Base-by-base conservation (phyloP, 352 stramenopile genomes). In the Blastocystis sp. region DNA sequence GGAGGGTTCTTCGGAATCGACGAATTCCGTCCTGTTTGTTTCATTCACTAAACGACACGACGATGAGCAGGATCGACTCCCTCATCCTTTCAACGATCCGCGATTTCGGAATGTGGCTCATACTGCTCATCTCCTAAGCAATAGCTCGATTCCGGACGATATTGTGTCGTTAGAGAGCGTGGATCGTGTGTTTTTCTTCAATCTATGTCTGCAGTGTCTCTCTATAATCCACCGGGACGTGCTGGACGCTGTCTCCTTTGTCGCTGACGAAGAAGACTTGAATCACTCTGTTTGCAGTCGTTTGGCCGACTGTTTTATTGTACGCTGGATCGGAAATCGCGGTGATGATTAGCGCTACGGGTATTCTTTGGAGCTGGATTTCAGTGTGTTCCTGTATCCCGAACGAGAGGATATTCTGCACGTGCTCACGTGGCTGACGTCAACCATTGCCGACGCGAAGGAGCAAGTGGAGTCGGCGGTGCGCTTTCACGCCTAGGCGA, bases 111-210 rank as follows among this genome's bases (percentile, higher is more conserved):
- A 45, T 85, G 74, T 85, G 55, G 29, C 6, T 31, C 3, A 12
- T 69, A 33, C 16, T n/a, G 31, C 9, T 85, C 26, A 16, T 31
- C 29, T 6, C 26, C 59, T 21, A 70, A 59, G 12, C 1, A 19
- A 26, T 85, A 85, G 74, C 13, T 67, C 33, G 10, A 85, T 85
- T 51, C 74, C 74, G 26, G 74, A 85, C 1, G 74, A 85, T n/a
- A 41, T 85, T 51, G 31, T 35, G 19, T 67, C 74, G 10, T 24
- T 85, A 2, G 74, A 85, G 31, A 45, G 29, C 21, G 70, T 85
- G 16, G 74, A 85, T 85, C 45, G 74, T 37, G 74, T 85, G 12
- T 85, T 85, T 50, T 85, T 85, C 60, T 85, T 85, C 55, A 85
- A 85, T 69, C 61, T 85, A n/a, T 85, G 74, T 41, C 12, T 85